phyloP scores from a whole-genome alignment of 352 stramenopile genomes.

The Phytopythium helicoides region DNA sequence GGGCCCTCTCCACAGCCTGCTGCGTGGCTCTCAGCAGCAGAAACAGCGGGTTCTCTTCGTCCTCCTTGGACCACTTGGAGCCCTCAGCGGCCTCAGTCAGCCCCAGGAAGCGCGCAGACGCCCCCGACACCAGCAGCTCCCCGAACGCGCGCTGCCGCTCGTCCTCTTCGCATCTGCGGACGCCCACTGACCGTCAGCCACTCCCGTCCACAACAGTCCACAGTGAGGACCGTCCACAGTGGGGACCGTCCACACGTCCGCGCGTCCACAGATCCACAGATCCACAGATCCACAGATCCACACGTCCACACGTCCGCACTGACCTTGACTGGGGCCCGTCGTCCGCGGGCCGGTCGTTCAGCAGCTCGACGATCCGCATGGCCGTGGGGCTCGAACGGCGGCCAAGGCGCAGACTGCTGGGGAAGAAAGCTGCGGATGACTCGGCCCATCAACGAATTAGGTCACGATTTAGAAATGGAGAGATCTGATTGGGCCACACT shows the following conservation, averaged over 20 bases:
- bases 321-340: constrained; percentile 1
- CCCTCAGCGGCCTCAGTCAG: background rate
- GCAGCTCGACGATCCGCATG: constrained; percentile 11
- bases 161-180: background rate
- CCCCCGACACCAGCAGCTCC: constrained; percentile 1
- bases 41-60: constrained; percentile 4
- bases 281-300: too few relatives aligned
- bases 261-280: too few relatives aligned
- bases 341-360: background rate
- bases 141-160: constrained; percentile 7
- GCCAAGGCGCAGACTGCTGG: too few relatives aligned
- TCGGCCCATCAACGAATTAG: background rate
- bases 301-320: too few relatives aligned
- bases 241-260: too few relatives aligned
- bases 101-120: background rate
- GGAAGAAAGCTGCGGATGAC: constrained; percentile 1
- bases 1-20: background rate
- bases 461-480: background rate
- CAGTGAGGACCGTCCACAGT: too few relatives aligned
- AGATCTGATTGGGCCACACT: background rate
- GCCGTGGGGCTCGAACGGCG: background rate
- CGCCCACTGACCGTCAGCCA: background rate
- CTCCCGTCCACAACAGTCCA: background rate
- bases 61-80: background rate
- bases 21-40: constrained; percentile 6